phyloP scores from a whole-genome alignment of 805 yeast species.

The Lipomyces spencermartinsiae region DNA sequence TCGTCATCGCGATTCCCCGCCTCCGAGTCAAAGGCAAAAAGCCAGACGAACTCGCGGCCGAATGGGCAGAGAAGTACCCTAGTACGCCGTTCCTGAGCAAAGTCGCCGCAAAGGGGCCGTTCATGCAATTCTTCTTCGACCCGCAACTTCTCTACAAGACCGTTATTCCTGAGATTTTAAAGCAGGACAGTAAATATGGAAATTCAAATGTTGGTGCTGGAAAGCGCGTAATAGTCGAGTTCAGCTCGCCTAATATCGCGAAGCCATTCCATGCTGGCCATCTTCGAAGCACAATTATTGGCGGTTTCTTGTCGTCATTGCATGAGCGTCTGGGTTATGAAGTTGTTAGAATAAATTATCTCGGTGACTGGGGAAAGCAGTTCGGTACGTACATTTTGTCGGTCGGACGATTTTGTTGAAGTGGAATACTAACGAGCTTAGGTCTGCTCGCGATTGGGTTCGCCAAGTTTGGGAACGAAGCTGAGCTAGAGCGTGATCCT shows the following conservation, averaged over 20 bases:
- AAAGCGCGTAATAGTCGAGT: conserved; percentile 80
- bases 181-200: conserved; percentile 64
- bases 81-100: conserved; percentile 69
- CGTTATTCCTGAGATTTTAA: conserved; percentile 72
- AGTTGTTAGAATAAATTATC: conserved; percentile 89
- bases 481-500: conserved; percentile 73
- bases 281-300: conserved; percentile 95
- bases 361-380: conserved; percentile 99
- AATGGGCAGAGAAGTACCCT: conserved; percentile 82
- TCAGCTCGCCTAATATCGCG: conserved; percentile 97
- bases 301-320: conserved; percentile 90
- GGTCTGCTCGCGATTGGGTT: conserved; percentile 85
- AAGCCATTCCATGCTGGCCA: conserved; percentile 99
- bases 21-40: conserved; percentile 80
- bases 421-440: background rate
- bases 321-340: conserved; percentile 92
- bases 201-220: conserved; percentile 72
- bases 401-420: background rate
- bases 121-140: conserved; percentile 85
- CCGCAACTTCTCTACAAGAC: conserved; percentile 68
- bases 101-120: conserved; percentile 86
- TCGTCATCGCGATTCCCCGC: conserved; percentile 90
- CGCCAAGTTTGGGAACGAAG: conserved; percentile 81
- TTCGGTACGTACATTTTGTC: conserved; percentile 61
- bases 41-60: conserved; percentile 72